Evolutionary conservation across 192 early-diverging fungal genomes (phyloP).

Genomic region (Coemansia sp.): DNA sequence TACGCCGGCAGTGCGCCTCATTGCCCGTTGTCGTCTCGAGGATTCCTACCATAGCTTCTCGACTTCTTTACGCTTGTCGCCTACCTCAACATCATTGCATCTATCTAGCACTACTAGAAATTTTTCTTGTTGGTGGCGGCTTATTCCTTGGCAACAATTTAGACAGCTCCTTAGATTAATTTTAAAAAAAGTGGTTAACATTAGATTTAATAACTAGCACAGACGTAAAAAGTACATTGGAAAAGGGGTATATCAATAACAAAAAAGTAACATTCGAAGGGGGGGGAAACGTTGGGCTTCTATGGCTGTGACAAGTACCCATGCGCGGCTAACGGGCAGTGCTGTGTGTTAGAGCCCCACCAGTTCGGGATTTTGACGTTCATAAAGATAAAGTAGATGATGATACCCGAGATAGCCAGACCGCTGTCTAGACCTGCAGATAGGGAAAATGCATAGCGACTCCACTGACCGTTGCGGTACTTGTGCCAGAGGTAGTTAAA

Average conservation of each 20-base stretch:
- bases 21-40: not conserved
- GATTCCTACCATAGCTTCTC: not conserved
- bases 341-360: slow-evolving; percentile 49
- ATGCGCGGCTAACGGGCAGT: slow-evolving; percentile 40
- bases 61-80: not conserved
- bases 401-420: slow-evolving; percentile 49
- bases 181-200: not conserved
- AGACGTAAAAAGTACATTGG: not conserved
- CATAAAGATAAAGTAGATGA: slow-evolving; percentile 50
- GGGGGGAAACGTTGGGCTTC: not conserved
- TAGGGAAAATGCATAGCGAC: slow-evolving; percentile 60
- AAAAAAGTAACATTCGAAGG: not conserved
- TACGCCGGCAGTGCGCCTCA: not conserved
- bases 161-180: not conserved
- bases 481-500: slow-evolving; percentile 74
- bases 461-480: slow-evolving; percentile 65
- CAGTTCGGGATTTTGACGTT: slow-evolving; percentile 41
- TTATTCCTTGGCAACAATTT: not conserved
- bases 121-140: not conserved
- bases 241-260: not conserved
- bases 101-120: not conserved
- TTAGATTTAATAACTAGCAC: not conserved
- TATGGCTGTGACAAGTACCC: slow-evolving; percentile 24
- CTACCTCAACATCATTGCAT: too few species aligned
- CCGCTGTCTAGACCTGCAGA: slow-evolving; percentile 62